phyloP scores from a whole-genome alignment of 805 yeast species.

The Myxozyma vanderwaltii region DNA sequence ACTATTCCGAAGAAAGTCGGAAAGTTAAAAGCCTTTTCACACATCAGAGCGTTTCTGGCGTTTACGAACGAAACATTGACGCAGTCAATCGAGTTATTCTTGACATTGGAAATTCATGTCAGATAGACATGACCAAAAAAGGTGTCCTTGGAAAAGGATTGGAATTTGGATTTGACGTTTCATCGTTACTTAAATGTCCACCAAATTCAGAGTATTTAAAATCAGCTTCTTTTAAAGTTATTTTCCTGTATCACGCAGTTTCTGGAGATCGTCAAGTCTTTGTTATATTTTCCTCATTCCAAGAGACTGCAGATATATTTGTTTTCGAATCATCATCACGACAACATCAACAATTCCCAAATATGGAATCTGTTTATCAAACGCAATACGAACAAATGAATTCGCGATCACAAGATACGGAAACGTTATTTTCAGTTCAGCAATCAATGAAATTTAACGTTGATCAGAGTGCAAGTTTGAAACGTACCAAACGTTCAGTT shows the following conservation, averaged over 20 bases:
- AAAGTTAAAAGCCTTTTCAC: constrained; percentile 66
- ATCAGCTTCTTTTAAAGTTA: constrained; percentile 41
- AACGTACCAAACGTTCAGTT: constrained; percentile 60
- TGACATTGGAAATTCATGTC: constrained; percentile 72
- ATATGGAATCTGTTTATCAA: constrained; percentile 55
- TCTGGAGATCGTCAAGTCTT: constrained; percentile 77
- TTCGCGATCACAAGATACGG: constrained; percentile 37
- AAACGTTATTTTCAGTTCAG: constrained; percentile 53
- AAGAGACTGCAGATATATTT: constrained; percentile 50
- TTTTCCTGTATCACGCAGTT: constrained; percentile 68
- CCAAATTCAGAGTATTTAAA: constrained; percentile 58
- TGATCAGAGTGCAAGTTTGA: constrained; percentile 55
- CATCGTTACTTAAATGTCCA: constrained; percentile 23
- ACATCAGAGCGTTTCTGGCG: constrained; percentile 60
- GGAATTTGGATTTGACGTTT: constrained; percentile 74
- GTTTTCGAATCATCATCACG: constrained; percentile 67
- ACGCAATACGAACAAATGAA: constrained; percentile 47
- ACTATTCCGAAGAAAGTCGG: constrained; percentile 56
- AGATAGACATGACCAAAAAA: constrained; percentile 67
- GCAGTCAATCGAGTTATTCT: constrained; percentile 74
- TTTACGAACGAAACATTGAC: constrained; percentile 74
- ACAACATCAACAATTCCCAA: constrained; percentile 63
- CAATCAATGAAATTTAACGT: constrained; percentile 57
- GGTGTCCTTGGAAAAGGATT: constrained; percentile 86
- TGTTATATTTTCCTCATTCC: constrained; percentile 66